Evolutionary conservation across 2,329 filamentous ascomycete genomes (phyloP), one percentile per base, ranked within the genome.

Genomic region (Diatrype stigma): DNA sequence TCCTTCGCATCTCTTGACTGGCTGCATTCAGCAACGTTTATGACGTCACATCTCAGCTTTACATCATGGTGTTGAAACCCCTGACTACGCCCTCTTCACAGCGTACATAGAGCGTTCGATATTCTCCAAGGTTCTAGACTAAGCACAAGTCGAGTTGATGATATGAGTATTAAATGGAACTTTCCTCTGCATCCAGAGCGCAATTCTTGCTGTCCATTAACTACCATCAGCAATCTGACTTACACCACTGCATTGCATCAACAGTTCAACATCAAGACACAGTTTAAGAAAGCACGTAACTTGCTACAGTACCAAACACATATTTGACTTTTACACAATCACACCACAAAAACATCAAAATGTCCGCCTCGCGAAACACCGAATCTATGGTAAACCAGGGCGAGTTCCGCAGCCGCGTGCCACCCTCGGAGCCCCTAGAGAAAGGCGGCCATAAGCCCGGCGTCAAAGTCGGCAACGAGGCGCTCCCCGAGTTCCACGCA

Each of bases 381-480:
- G 73, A 83, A 22, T 75, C 81, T 26, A 67, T 83, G 52, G 71
- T 69, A 58, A 73, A 75, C 56, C 74, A 80, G 61, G 80, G 80
- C 60, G 73, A 82, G 60, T 84, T 87, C 65, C 69, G 72, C 57
- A 74, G 76, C 54, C 72, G 70, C 21, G 71, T 81, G 2, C 69
- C 73, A 11, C 76, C 72, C 7, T 69, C 77, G 3, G 73, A 80
- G 58, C 83, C 82, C 14, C 60, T 81, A 42, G 77, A 74, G 26
- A 78, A 69, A 30, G 71, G 74, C 46, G 81, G 82, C 19, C 86
- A 90, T 67, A 75, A 82, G 63, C 77, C 79, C 3, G 86, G 86
- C 48, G 72, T 77, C 58, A 76, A 81, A 54, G 76, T 82, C 51
- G 80, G 80, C 60, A 80, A 82, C 57, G 83, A 86, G 48, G 70